A percentile compares a stretch with the other conserved stretches of the same genome.
phyloP scores from a whole-genome alignment of 768 basidiomycete genomes.

The Mrakia hoshinonis region DNA sequence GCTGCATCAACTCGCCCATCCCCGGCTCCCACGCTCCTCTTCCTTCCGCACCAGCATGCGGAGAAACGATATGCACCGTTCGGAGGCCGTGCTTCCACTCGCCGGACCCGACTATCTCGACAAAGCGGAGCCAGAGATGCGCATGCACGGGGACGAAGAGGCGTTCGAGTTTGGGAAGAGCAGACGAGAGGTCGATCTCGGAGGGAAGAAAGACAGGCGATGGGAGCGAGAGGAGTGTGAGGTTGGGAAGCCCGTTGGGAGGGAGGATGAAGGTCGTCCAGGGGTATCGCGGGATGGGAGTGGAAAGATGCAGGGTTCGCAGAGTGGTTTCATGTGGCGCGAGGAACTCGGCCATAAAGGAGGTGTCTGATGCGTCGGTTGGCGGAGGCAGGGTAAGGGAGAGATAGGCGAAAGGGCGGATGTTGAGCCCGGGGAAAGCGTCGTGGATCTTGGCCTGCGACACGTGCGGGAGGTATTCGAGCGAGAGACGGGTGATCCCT shows the following conservation, averaged over 20 bases:
- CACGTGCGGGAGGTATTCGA: slow-evolving; percentile 6
- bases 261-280: background rate
- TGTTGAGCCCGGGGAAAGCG: background rate
- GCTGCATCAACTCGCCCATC: background rate
- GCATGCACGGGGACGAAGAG: background rate
- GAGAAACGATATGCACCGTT: slow-evolving; percentile 8
- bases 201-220: background rate
- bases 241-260: background rate
- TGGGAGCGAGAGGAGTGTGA: slow-evolving; percentile 10
- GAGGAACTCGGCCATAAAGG: background rate
- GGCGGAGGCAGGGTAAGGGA: background rate
- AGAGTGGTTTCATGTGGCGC: background rate
- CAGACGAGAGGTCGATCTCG: background rate
- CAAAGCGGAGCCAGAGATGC: background rate
- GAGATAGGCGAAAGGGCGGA: background rate
- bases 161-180: background rate
- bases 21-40: background rate
- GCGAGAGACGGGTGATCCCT: slow-evolving; percentile 14
- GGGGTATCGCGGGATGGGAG: background rate
- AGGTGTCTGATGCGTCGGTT: background rate
- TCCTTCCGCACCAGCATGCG: background rate
- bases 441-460: background rate
- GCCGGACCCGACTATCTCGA: background rate
- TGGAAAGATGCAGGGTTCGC: slow-evolving; percentile 5
- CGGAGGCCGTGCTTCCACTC: background rate